Percentiles rank a stretch among this genome's conserved stretches.
Evolutionary conservation across 2,329 filamentous ascomycete species (phyloP).

Genomic region (Drechmeria coniospora): DNA sequence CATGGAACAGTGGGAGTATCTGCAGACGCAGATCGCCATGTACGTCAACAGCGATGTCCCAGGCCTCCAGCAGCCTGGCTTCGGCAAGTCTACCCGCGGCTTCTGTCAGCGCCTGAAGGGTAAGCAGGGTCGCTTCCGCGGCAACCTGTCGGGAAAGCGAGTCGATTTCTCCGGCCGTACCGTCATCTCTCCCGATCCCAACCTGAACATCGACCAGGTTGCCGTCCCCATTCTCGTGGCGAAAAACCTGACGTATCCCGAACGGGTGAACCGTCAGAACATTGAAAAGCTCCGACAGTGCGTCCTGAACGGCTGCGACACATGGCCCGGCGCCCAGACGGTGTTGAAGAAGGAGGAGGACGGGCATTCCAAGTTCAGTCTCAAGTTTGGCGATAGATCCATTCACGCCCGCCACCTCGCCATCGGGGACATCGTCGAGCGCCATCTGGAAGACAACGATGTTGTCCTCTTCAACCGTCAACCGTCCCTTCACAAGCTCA

Average conservation of each 20-base stretch:
- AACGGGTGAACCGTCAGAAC: slow-evolving; percentile 73
- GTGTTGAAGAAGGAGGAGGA: slow-evolving; percentile 57
- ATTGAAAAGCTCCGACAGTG: slow-evolving; percentile 64
- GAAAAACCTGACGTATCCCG: slow-evolving; percentile 90
- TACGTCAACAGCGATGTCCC: slow-evolving; percentile 97
- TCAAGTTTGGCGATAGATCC: slow-evolving; percentile 61
- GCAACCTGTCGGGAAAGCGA: slow-evolving; percentile 93
- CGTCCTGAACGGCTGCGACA: slow-evolving; percentile 57
- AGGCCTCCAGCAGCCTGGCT: slow-evolving; percentile 74
- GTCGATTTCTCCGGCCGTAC: slow-evolving; percentile 96
- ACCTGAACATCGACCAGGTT: slow-evolving; percentile 83
- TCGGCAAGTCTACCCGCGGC: slow-evolving; percentile 78
- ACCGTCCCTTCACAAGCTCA: slow-evolving; percentile 93
- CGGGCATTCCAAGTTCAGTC: slow-evolving; percentile 54
- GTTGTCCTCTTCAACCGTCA: slow-evolving; percentile 97
- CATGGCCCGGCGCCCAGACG: slow-evolving; percentile 80
- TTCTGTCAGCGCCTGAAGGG: slow-evolving; percentile 94
- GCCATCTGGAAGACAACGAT: slow-evolving; percentile 88
- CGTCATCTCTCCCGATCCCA: slow-evolving; percentile 94
- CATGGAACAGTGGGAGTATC: slow-evolving; percentile 96
- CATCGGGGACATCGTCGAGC: slow-evolving; percentile 79
- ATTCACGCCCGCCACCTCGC: slow-evolving; percentile 58
- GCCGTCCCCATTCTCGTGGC: slow-evolving; percentile 86
- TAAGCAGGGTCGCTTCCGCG: slow-evolving; percentile 92
- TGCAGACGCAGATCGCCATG: slow-evolving; percentile 89